Evolutionary conservation across 1,284 basidiomycete species (phyloP).

Genomic region (Singerocomus inundabilis): DNA sequence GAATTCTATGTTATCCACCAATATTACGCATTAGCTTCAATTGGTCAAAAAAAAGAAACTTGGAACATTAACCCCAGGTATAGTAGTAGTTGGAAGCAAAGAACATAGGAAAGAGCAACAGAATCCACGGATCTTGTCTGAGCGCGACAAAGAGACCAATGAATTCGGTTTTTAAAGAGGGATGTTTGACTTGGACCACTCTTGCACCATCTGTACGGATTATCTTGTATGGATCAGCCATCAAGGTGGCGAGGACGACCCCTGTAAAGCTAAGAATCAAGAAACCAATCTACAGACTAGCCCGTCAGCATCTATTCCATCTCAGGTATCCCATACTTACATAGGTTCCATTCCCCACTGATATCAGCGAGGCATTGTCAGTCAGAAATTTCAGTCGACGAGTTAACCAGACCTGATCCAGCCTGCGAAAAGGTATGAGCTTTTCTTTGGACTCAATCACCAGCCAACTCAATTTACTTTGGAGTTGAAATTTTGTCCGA

Average conservation of each 20-base stretch:
- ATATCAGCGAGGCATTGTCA: slow-evolving; percentile 1
- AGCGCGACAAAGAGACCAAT: slow-evolving; percentile 36
- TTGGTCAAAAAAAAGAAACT: background rate
- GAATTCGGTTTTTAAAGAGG: slow-evolving; percentile 39
- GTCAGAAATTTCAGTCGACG: background rate
- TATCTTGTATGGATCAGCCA: slow-evolving; percentile 38
- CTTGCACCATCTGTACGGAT: slow-evolving; percentile 37
- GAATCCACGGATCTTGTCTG: slow-evolving; percentile 35
- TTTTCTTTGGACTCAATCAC: background rate
- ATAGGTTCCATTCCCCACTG: slow-evolving; percentile 36
- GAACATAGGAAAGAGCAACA: slow-evolving; percentile 41
- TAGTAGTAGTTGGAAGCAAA: slow-evolving; percentile 40
- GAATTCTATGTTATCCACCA: slow-evolving; percentile 28
- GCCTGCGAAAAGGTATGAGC: slow-evolving; percentile 12
- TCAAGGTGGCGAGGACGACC: slow-evolving; percentile 32
- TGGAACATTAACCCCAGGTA: slow-evolving; percentile 35
- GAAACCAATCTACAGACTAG: slow-evolving; percentile 32
- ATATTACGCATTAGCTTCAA: slow-evolving; percentile 1
- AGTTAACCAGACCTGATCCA: slow-evolving; percentile 21
- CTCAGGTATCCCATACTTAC: slow-evolving; percentile 10
- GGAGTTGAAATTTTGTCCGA: slow-evolving; percentile 50
- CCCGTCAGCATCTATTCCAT: background rate
- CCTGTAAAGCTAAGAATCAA: slow-evolving; percentile 36
- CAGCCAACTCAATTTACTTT: slow-evolving; percentile 24
- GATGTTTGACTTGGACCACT: slow-evolving; percentile 29